These are phyloP conservation scores for Andrographis paniculata DNA, from an alignment of 305 asterid genomes.

Conservation along the genomic window DNA sequence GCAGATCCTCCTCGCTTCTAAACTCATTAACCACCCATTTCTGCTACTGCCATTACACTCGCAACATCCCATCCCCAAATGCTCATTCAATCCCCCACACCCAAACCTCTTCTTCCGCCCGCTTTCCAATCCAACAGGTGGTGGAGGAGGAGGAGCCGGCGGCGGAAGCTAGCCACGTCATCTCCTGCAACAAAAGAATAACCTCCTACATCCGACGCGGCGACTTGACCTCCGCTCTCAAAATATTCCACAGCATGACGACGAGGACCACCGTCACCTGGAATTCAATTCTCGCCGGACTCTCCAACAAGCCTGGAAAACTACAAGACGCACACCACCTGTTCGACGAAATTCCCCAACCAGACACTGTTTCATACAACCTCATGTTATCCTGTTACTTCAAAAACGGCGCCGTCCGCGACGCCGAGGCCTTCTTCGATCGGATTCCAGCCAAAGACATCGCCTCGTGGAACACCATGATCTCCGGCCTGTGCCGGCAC, in stretches of 20 bases:
- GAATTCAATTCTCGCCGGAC: constrained; percentile 59
- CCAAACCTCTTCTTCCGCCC: too few relatives aligned
- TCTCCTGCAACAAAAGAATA: constrained; percentile 43
- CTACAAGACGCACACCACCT: constrained; percentile 35
- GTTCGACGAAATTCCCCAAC: constrained; percentile 63
- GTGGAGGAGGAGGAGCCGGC: too few relatives aligned
- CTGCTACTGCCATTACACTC: too few relatives aligned
- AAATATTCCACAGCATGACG: constrained; percentile 32
- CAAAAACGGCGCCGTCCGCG: constrained; percentile 28
- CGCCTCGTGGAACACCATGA: constrained; percentile 71
- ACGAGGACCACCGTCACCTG: constrained; percentile 45
- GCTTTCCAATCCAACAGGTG: too few relatives aligned
- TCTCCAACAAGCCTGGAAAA: constrained; percentile 32
- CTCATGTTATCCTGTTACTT: constrained; percentile 51
- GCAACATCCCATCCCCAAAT: too few relatives aligned
- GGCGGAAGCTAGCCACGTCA: constrained; percentile 11
- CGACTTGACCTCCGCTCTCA: constrained; percentile 46
- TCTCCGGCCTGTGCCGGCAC: constrained; percentile 39
- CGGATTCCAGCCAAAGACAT: constrained; percentile 38
- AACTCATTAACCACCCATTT: too few relatives aligned
- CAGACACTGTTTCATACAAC: constrained; percentile 53
- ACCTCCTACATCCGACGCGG: constrained; percentile 35
- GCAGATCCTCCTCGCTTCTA: too few relatives aligned
- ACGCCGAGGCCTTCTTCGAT: constrained; percentile 35
- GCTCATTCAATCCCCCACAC: too few relatives aligned